phyloP scores from a whole-genome alignment of 148 eudicot species.

The Nepenthes mirabilis region DNA sequence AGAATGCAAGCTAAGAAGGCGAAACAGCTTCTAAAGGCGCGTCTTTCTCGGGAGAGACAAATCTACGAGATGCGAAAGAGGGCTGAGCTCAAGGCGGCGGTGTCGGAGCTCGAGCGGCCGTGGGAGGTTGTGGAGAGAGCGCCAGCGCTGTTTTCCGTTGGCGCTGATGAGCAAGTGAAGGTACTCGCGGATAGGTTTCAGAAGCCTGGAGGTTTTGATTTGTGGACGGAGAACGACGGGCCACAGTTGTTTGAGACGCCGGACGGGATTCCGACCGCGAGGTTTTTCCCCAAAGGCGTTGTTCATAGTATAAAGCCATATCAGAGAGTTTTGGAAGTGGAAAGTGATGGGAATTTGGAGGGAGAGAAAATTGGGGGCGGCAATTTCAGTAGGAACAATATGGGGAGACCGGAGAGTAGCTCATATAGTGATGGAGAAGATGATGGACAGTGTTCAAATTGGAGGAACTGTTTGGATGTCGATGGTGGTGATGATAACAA shows the following conservation, averaged over 20 bases:
- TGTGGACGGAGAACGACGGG: conserved; percentile 87
- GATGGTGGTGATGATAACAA: background rate
- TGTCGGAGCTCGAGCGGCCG: conserved; percentile 73
- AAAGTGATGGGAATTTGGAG: conserved; percentile 1
- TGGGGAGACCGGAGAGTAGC: background rate
- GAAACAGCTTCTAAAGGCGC: conserved; percentile 70
- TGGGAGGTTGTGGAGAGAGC: conserved; percentile 61
- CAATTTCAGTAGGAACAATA: background rate
- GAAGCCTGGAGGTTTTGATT: conserved; percentile 80
- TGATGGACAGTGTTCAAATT: conserved; percentile 4
- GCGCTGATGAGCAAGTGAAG: conserved; percentile 77
- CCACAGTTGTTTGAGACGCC: conserved; percentile 54
- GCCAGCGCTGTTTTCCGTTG: conserved; percentile 51
- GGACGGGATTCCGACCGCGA: conserved; percentile 52
- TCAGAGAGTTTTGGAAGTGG: conserved; percentile 13
- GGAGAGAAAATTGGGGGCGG: conserved; percentile 1
- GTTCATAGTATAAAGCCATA: conserved; percentile 75
- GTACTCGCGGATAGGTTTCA: conserved; percentile 84
- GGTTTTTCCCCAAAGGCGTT: conserved; percentile 85
- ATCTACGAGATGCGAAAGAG: conserved; percentile 89
- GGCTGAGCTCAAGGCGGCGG: conserved; percentile 82
- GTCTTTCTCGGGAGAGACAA: conserved; percentile 63
- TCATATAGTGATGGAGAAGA: conserved; percentile 1
- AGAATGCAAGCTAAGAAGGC: conserved; percentile 74
- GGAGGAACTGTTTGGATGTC: background rate